phyloP scores from a whole-genome alignment of 805 yeast genomes.

The Metschnikowia aberdeeniae region DNA sequence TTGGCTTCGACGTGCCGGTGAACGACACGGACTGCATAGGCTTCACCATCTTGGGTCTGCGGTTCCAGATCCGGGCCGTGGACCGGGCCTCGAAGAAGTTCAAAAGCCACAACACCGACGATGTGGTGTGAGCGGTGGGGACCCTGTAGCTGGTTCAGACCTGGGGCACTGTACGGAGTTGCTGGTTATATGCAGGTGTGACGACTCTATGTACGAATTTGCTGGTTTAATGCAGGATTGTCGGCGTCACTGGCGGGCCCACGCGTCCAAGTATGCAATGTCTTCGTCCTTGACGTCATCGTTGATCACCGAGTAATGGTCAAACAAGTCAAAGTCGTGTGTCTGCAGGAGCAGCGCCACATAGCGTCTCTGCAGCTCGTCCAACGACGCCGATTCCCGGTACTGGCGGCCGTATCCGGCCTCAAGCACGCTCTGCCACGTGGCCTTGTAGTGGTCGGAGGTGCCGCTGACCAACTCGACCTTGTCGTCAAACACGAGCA shows the following conservation, averaged over 20 bases:
- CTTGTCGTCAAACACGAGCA: conserved; percentile 80
- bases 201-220: too few relatives aligned
- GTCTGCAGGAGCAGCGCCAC: conserved; percentile 10
- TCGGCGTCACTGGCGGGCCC: conserved; percentile 23
- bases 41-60: conserved; percentile 72
- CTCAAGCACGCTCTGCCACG: conserved; percentile 77
- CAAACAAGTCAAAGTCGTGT: conserved; percentile 37
- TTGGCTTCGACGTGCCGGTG: conserved; percentile 44
- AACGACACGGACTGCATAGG: conserved; percentile 39
- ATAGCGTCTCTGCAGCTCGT: conserved; percentile 11
- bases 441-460: conserved; percentile 67
- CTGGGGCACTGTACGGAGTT: too few relatives aligned
- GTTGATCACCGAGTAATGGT: conserved; percentile 37
- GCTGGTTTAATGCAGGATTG: background rate
- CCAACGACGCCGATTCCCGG: conserved; percentile 17
- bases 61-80: conserved; percentile 68
- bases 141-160: too few relatives aligned
- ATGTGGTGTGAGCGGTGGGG: conserved; percentile 23
- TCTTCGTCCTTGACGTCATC: conserved; percentile 36
- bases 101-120: conserved; percentile 72
- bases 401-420: conserved; percentile 50
- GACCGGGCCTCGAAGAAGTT: conserved; percentile 85
- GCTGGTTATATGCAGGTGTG: too few relatives aligned
- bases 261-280: conserved; percentile 46
- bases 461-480: conserved; percentile 56